Percentiles rank a stretch among this genome's conserved stretches.
These are phyloP conservation scores for Penicillium hesseltinei DNA, from an alignment of 2,329 filamentous ascomycete genomes.

Conservation along the genomic window DNA sequence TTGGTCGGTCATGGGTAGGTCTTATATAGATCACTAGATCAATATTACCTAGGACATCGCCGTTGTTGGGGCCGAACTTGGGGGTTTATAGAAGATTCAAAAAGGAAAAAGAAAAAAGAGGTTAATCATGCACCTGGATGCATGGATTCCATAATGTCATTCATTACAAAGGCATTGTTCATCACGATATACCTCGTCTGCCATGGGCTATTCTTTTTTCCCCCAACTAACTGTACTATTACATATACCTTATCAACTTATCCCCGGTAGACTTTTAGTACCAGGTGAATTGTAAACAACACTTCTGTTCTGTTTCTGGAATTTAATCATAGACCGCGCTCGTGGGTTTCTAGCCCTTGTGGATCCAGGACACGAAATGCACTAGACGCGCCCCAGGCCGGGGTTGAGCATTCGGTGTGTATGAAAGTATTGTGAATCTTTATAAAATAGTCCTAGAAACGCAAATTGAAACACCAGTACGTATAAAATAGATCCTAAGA, in stretches of 20 bases:
- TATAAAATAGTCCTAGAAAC: no score
- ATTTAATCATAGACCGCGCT: not conserved
- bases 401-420: not conserved
- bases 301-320: not conserved
- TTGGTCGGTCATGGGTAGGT: not conserved
- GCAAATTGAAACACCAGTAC: not conserved
- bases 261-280: no score
- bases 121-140: not conserved
- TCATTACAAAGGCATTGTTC: not conserved
- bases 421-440: not conserved
- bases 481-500: not conserved
- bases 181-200: not conserved
- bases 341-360: conserved; percentile 3
- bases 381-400: conserved; percentile 2
- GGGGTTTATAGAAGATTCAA: no score
- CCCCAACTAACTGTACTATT: not conserved
- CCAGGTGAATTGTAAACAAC: not conserved
- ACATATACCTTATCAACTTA: not conserved
- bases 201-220: not conserved
- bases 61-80: no score
- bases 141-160: not conserved
- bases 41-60: not conserved
- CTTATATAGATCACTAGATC: not conserved
- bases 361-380: conserved; percentile 5
- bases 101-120: no score